Evolutionary conservation across 129 eudicot genomes (phyloP).

Genomic region (Pittosporum tobira): DNA sequence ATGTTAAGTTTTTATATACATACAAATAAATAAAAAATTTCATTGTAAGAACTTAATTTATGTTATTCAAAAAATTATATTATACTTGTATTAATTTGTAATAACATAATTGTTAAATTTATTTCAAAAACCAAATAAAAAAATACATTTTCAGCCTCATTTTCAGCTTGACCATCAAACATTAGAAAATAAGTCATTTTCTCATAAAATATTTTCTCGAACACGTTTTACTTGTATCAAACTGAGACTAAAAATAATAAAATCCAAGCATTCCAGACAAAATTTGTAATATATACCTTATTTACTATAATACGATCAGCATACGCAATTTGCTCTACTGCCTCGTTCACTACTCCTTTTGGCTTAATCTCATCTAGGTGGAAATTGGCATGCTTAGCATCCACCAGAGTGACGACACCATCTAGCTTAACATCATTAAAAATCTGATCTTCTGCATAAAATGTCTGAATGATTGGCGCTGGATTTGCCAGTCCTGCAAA

Average conservation of each 20-base stretch:
- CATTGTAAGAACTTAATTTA: too few species aligned
- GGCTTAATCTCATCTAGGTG: slow-evolving; percentile 90
- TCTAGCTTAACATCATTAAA: slow-evolving; percentile 90
- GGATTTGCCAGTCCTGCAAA: slow-evolving; percentile 90
- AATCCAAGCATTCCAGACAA: background rate
- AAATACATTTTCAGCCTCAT: too few species aligned
- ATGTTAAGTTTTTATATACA: too few species aligned
- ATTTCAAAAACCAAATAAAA: too few species aligned
- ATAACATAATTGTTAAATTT: too few species aligned
- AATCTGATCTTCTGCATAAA: slow-evolving; percentile 90
- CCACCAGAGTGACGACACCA: slow-evolving; percentile 97
- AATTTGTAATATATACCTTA: slow-evolving; percentile 35
- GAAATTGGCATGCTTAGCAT: slow-evolving; percentile 77
- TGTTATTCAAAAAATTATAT: too few species aligned
- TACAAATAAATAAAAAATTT: background rate
- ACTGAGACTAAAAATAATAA: background rate
- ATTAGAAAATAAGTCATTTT: too few species aligned
- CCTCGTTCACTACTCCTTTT: slow-evolving; percentile 95
- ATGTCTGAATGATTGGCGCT: slow-evolving; percentile 96
- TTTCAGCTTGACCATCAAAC: too few species aligned
- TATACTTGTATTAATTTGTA: too few species aligned
- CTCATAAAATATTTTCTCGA: too few species aligned
- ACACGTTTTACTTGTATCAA: too few species aligned
- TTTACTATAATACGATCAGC: slow-evolving; percentile 88
- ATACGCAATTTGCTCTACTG: slow-evolving; percentile 93